Evolutionary conservation across 768 basidiomycete species (phyloP), one percentile per base, ranked within the genome.

Genomic region (Pulveroboletus sp.): DNA sequence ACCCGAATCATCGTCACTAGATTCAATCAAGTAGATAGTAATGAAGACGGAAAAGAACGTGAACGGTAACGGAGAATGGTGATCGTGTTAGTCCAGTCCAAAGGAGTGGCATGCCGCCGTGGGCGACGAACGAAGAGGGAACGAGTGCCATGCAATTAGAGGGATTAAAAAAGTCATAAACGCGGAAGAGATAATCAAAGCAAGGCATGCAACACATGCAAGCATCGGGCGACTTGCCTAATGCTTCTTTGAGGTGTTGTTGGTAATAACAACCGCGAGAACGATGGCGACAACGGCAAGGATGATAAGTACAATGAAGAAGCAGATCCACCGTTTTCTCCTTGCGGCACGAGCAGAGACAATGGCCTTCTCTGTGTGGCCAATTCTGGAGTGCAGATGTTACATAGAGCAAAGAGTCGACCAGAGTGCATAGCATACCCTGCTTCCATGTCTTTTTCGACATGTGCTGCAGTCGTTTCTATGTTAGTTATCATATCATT

Each of bases 321-420:
- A 95, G 73, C 94, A 97, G 66, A 95, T 94, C 93, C 93, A 96
- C 61, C 93, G 84, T 79, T 95, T 97, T 71, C 86, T 91, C 53
- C 95, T 84, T 18, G 95, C 95, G 30, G 86, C 80, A 28, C 88
- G 79, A 18, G 95, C 95, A 33, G 87, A 91, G 33, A 71, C 74
- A 46, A 97, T 88, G 7, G 94, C 95, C 62, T 88, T 89, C 41
- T 87, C 82, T 1, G 92, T 90, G 66, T 96, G 88, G 54, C 78
- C 74, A 45, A 92, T 70, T 53, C 93, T 96, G 59, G 6, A 36
- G 38, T 14, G 31, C 30, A 42, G 10, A 39, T 0, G 24, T 52
- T 57, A 51, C 57, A 46, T 14, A 44, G 10, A 11, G 15, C 31
- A 15, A 27, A 33, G 6, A 2, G 6, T 24, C 8, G 8, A 43